A percentile compares a stretch with the other conserved stretches of the same genome.
These are phyloP conservation scores for Trichoderma pleuroti DNA, from an alignment of 2,329 filamentous ascomycete species.

Conservation along the genomic window DNA sequence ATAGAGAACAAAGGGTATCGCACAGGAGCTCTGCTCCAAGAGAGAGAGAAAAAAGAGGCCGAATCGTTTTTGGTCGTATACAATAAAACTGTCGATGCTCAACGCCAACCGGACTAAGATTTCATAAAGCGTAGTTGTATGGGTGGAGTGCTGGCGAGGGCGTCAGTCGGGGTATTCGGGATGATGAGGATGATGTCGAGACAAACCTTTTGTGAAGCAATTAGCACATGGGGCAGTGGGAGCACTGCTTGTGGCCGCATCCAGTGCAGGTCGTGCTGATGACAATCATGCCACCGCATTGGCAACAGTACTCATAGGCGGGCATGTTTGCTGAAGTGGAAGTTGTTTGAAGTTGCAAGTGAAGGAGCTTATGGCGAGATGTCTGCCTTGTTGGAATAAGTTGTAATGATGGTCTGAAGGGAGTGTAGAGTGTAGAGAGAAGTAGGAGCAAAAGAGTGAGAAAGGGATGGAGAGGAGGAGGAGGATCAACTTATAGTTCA, in stretches of 20 bases:
- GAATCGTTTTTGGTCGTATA: background rate
- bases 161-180: background rate
- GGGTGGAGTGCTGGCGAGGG: background rate
- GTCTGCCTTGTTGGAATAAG: background rate
- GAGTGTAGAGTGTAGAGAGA: background rate
- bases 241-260: conserved; percentile 51
- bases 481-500: conserved; percentile 12
- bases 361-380: background rate
- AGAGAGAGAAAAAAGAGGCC: background rate
- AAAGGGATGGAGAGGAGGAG: background rate
- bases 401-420: background rate
- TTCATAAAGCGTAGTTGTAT: background rate
- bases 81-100: background rate
- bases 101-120: background rate
- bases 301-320: conserved; percentile 52
- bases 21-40: conserved; percentile 14
- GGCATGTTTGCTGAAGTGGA: conserved; percentile 35
- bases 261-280: conserved; percentile 52
- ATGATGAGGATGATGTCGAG: background rate
- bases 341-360: background rate
- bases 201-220: background rate
- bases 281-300: conserved; percentile 54
- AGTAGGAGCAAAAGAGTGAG: background rate
- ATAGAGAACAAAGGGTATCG: conserved; percentile 6
- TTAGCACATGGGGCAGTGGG: conserved; percentile 40